Percentiles rank a stretch among this genome's conserved stretches.
Evolutionary conservation across 1,284 basidiomycete genomes (phyloP).

Genomic region (Gomphus bonarii): DNA sequence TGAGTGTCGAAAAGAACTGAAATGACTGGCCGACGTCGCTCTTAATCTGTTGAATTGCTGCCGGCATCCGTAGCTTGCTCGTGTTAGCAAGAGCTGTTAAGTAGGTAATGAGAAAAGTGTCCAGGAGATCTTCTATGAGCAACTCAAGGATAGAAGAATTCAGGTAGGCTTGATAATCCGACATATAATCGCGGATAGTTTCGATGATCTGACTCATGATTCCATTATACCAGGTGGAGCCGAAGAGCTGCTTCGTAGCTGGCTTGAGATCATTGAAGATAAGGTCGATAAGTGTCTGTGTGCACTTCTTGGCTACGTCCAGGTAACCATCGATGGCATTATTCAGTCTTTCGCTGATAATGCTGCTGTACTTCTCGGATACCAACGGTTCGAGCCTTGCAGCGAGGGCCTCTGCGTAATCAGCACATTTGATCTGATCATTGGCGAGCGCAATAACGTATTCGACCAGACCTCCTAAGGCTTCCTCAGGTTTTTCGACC

Average conservation of each 20-base stretch:
- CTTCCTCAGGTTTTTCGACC: slow-evolving; percentile 82
- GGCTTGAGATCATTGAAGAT: slow-evolving; percentile 93
- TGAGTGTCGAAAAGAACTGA: slow-evolving; percentile 75
- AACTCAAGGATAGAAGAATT: slow-evolving; percentile 89
- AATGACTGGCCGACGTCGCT: slow-evolving; percentile 74
- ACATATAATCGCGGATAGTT: slow-evolving; percentile 94
- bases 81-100: slow-evolving; percentile 81
- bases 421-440: slow-evolving; percentile 95
- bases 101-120: slow-evolving; percentile 86
- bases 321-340: slow-evolving; percentile 97
- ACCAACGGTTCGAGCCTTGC: slow-evolving; percentile 86
- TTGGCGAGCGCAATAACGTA: slow-evolving; percentile 98
- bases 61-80: slow-evolving; percentile 82
- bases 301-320: slow-evolving; percentile 96
- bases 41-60: slow-evolving; percentile 72
- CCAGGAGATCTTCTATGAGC: slow-evolving; percentile 87
- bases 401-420: slow-evolving; percentile 83
- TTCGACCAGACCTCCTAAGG: slow-evolving; percentile 83
- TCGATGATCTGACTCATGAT: slow-evolving; percentile 80
- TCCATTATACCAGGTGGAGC: slow-evolving; percentile 81
- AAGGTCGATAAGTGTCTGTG: slow-evolving; percentile 86
- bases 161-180: slow-evolving; percentile 85
- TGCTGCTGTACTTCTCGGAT: slow-evolving; percentile 81
- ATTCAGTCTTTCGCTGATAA: slow-evolving; percentile 83
- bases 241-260: slow-evolving; percentile 82